phyloP scores from a whole-genome alignment of 83 land plant species.

The Thuja plicata region DNA sequence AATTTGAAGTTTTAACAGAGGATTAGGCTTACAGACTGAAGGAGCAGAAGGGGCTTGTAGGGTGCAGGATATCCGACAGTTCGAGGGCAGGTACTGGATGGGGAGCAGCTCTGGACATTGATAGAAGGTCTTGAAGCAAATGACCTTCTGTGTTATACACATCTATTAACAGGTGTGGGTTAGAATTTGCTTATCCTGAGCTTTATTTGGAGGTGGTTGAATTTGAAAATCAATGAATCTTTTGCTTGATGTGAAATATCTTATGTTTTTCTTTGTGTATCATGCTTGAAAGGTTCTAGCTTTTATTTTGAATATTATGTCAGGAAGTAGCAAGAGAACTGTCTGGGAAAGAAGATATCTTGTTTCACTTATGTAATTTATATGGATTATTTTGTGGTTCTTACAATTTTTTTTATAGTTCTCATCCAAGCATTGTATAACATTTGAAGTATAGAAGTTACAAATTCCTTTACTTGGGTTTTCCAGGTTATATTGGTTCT shows the following conservation, averaged over 20 bases:
- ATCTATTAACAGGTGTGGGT: constrained; percentile 85
- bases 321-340: not conserved
- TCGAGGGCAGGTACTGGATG: constrained; percentile 94
- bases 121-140: constrained; percentile 96
- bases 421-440: not conserved
- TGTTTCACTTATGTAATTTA: not conserved
- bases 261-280: not conserved
- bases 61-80: constrained; percentile 89
- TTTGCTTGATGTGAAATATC: not conserved
- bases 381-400: not conserved
- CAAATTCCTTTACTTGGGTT: not conserved
- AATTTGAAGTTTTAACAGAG: constrained; percentile 13
- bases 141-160: constrained; percentile 81
- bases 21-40: constrained; percentile 22
- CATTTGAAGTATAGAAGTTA: not conserved
- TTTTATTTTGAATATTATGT: not conserved
- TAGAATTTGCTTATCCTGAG: not conserved
- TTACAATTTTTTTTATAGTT: not conserved
- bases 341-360: not conserved
- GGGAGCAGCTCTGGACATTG: constrained; percentile 82
- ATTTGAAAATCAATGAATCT: constrained; percentile 1
- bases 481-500: constrained; percentile 95
- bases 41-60: constrained; percentile 19
- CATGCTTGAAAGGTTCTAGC: not conserved
- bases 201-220: not conserved